These are phyloP conservation scores for Phyllosticta citribraziliensis DNA, from an alignment of 2,329 filamentous ascomycete genomes.

Conservation along the genomic window DNA sequence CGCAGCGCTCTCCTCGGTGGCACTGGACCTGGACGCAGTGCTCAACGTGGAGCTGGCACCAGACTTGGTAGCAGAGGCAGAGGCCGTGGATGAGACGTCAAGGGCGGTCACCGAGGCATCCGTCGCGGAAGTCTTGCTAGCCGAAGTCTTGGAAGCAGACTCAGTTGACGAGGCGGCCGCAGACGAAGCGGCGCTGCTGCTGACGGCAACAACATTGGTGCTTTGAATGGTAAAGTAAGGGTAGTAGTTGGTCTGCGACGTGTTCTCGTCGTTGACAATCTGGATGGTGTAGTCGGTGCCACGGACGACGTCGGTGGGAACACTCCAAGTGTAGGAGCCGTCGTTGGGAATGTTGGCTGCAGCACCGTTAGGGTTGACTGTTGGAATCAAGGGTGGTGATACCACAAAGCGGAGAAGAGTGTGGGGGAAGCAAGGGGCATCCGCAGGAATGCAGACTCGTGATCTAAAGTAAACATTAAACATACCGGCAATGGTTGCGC, in stretches of 20 bases:
- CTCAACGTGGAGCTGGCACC: background rate
- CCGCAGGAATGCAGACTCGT: background rate
- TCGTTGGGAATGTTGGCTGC: slow-evolving; percentile 39
- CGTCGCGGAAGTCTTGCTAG: slow-evolving; percentile 15
- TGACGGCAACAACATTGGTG: slow-evolving; percentile 27
- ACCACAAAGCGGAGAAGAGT: background rate
- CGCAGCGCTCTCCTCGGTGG: background rate
- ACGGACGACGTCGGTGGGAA: slow-evolving; percentile 30
- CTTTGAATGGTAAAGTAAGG: slow-evolving; percentile 42
- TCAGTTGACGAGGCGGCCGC: slow-evolving; percentile 10
- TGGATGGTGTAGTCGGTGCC: slow-evolving; percentile 43
- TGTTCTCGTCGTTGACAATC: slow-evolving; percentile 40
- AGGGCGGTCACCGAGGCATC: slow-evolving; percentile 14
- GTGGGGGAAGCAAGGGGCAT: background rate
- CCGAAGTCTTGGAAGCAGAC: slow-evolving; percentile 16
- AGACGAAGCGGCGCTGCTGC: slow-evolving; percentile 19
- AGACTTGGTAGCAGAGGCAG: background rate
- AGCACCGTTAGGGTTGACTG: background rate
- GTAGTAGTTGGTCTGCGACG: slow-evolving; percentile 40
- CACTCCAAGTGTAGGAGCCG: slow-evolving; percentile 40
- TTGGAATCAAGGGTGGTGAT: background rate
- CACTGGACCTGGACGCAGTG: background rate
- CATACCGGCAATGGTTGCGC: slow-evolving; percentile 36
- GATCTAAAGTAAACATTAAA: background rate
- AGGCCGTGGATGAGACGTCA: background rate